Evolutionary conservation across 1,284 basidiomycete species (phyloP), one percentile per base, ranked within the genome.

Genomic region (Irpex sp.): DNA sequence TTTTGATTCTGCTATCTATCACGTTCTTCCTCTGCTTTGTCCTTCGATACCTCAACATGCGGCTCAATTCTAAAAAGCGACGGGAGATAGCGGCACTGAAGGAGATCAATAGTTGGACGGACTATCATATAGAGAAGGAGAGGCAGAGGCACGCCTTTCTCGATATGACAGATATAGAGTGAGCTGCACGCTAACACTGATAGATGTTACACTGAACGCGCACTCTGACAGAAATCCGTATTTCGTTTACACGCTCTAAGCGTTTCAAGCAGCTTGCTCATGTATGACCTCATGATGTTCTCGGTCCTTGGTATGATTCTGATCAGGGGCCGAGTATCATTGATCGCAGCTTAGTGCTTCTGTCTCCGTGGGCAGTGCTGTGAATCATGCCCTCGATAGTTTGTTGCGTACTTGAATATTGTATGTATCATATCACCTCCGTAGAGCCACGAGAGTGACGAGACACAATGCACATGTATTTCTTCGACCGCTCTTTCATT

Each of bases 101-200:
- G 69, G 74, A 68, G 49, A 72, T 75, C 21, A 78, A 79, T 49
- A 81, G 83, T 0, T 88, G 86, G 87, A 79, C 81, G 0, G 82
- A 87, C 56, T 78, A 74, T 17, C 83, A 88, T 64, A 71, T 89
- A 7, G 77, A 79, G 69, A 77, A 77, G 59, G 85, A 89, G 68
- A 75, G 82, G 38, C 83, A 88, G 65, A 77, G 78, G 54, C 81
- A 84, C 59, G 86, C 87, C 1, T 89, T 90, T 68, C 71, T 81
- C 21, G 87, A 89, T 71, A 70, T 88, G 69, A 89, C 87, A 0
- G 87, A 89, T 68, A 82, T 80, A 69, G 79, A 85, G 83, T 82
- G 65, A 75, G 82, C 73, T 58, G 31, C 59, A 34, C 51, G 15
- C 40, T 61, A 49, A 51, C 51, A 19, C 19, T 59, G 19, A 60